These are phyloP conservation scores for Camillea tinctor DNA, from an alignment of 2,329 filamentous ascomycete genomes.

Conservation along the genomic window DNA sequence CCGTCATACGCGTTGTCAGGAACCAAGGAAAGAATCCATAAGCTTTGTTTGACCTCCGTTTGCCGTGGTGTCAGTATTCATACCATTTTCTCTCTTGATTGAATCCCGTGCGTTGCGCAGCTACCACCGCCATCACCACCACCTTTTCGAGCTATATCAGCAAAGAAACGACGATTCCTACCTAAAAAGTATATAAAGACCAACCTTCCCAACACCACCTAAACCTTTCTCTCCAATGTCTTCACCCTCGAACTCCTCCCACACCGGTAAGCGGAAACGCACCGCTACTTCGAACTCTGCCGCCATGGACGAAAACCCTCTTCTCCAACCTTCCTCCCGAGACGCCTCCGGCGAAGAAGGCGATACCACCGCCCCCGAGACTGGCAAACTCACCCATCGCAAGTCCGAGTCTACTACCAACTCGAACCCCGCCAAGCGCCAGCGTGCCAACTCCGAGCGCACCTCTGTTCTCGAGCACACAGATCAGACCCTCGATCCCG, in stretches of 20 bases:
- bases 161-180: not conserved
- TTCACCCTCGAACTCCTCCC: conserved; percentile 54
- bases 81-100: not conserved
- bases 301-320: conserved; percentile 53
- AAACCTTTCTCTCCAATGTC: conserved; percentile 52
- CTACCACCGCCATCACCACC: too few relatives aligned
- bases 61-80: not conserved
- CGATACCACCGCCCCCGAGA: conserved; percentile 67
- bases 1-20: not conserved
- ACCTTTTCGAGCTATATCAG: too few relatives aligned
- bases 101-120: not conserved
- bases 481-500: conserved; percentile 54
- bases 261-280: conserved; percentile 78
- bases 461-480: conserved; percentile 41
- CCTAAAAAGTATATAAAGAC: too few relatives aligned
- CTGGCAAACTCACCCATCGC: conserved; percentile 53
- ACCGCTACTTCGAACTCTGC: conserved; percentile 51
- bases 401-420: conserved; percentile 48
- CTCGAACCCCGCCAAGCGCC: conserved; percentile 70
- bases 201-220: not conserved
- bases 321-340: conserved; percentile 71
- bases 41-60: not conserved
- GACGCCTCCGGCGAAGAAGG: conserved; percentile 83
- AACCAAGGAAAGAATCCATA: not conserved
- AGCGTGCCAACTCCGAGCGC: conserved; percentile 64